Percentiles rank a stretch among this genome's conserved stretches.
phyloP scores from a whole-genome alignment of 257 asterid genomes.

The Plantago elongata region DNA sequence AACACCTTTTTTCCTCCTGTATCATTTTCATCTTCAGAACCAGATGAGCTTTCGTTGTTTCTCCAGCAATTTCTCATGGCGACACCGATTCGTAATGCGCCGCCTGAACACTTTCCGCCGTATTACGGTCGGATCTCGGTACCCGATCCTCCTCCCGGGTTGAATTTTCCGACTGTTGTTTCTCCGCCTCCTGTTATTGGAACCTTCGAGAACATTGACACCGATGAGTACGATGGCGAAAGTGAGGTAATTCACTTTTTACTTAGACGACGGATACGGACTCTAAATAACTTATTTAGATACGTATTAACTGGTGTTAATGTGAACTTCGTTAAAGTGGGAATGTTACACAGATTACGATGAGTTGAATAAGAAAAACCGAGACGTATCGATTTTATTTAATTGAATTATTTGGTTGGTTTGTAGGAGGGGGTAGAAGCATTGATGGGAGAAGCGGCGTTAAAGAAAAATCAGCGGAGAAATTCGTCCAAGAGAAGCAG shows the following conservation, averaged over 20 bases:
- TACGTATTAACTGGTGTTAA: too few species aligned
- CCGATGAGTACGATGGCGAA: conserved; percentile 58
- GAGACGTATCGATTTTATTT: not conserved
- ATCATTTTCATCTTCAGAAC: conserved; percentile 34
- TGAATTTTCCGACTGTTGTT: conserved; percentile 25
- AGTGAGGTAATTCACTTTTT: conserved; percentile 51
- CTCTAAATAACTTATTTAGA: too few species aligned
- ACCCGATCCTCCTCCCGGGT: conserved; percentile 23
- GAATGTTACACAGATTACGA: not conserved
- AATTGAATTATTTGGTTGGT: not conserved
- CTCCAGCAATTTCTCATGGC: conserved; percentile 58
- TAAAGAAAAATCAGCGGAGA: conserved; percentile 21
- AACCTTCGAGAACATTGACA: conserved; percentile 37
- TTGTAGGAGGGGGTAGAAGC: conserved; percentile 46
- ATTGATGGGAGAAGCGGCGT: conserved; percentile 28
- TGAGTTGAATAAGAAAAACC: not conserved
- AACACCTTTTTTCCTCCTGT: conserved; percentile 6
- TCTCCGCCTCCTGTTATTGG: conserved; percentile 39
- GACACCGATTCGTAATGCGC: conserved; percentile 13
- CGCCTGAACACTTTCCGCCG: conserved; percentile 6
- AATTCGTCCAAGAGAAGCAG: conserved; percentile 61
- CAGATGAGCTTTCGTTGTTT: conserved; percentile 63
- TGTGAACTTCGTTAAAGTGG: not conserved
- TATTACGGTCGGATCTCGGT: conserved; percentile 27
- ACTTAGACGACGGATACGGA: too few species aligned